These are phyloP conservation scores for Porodaedalea pini DNA, from an alignment of 1,284 basidiomycete species.

Conservation along the genomic window DNA sequence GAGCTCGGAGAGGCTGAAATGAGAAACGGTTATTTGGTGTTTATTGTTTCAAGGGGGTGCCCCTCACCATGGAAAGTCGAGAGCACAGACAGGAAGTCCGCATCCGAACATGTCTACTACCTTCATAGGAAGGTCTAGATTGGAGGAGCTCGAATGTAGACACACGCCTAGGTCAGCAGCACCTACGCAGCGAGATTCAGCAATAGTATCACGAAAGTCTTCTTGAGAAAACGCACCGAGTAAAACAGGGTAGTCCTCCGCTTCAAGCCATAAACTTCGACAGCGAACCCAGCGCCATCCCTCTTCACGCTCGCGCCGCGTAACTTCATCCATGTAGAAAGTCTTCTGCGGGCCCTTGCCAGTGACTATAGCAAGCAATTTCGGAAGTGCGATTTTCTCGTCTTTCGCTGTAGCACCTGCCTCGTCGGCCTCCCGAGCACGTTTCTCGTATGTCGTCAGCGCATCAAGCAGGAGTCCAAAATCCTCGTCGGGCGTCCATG, in stretches of 20 bases:
- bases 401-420: constrained; percentile 24
- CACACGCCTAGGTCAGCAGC: constrained; percentile 91
- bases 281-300: constrained; percentile 82
- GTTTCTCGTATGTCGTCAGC: constrained; percentile 63
- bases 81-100: constrained; percentile 87
- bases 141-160: constrained; percentile 88
- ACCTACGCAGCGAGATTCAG: constrained; percentile 44
- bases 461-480: constrained; percentile 82
- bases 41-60: neutral
- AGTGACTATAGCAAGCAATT: constrained; percentile 82
- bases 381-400: constrained; percentile 49
- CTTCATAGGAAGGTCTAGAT: constrained; percentile 97
- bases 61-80: constrained; percentile 79
- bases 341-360: constrained; percentile 84
- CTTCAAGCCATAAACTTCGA: constrained; percentile 83
- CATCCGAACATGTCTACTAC: constrained; percentile 99
- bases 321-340: constrained; percentile 67
- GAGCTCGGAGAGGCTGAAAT: constrained; percentile 75
- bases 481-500: constrained; percentile 98
- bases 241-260: constrained; percentile 82
- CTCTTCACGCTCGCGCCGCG: constrained; percentile 47
- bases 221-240: constrained; percentile 50
- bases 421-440: constrained; percentile 41
- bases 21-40: constrained; percentile 14
- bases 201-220: constrained; percentile 14